These are phyloP conservation scores for Neophaeococcomyces aloes DNA, from an alignment of 2,329 filamentous ascomycete species.

Conservation along the genomic window DNA sequence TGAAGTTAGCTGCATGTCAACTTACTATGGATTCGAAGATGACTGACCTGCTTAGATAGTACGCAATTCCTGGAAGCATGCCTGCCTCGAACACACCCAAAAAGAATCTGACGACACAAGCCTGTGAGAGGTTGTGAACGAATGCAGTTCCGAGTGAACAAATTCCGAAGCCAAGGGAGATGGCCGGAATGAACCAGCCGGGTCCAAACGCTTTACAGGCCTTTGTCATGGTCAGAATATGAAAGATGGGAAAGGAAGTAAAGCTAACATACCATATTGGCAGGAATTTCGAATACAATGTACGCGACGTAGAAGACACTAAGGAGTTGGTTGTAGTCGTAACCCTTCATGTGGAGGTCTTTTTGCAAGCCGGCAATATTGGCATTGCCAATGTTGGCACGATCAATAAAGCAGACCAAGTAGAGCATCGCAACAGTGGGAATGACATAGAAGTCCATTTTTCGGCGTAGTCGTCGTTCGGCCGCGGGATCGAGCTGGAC, in stretches of 20 bases:
- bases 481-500: constrained; percentile 44
- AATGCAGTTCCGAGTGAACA: constrained; percentile 57
- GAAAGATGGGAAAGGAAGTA: too few species aligned
- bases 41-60: constrained; percentile 38
- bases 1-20: too few species aligned
- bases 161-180: constrained; percentile 53
- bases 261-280: constrained; percentile 39
- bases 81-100: constrained; percentile 54
- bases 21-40: constrained; percentile 27
- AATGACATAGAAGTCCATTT: constrained; percentile 56
- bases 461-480: constrained; percentile 48
- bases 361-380: constrained; percentile 53
- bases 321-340: constrained; percentile 60
- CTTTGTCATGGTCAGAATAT: too few species aligned
- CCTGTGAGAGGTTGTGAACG: constrained; percentile 43
- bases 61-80: constrained; percentile 63
- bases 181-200: constrained; percentile 58
- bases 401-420: constrained; percentile 59
- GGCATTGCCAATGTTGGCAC: constrained; percentile 49
- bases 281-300: constrained; percentile 61
- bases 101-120: constrained; percentile 55
- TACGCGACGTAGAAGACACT: constrained; percentile 64
- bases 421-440: constrained; percentile 58
- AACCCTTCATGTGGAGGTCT: constrained; percentile 48
- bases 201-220: constrained; percentile 61